phyloP scores from a whole-genome alignment of 1,139 yeast species.

The Hemisphaericaspora xylanilytica region DNA sequence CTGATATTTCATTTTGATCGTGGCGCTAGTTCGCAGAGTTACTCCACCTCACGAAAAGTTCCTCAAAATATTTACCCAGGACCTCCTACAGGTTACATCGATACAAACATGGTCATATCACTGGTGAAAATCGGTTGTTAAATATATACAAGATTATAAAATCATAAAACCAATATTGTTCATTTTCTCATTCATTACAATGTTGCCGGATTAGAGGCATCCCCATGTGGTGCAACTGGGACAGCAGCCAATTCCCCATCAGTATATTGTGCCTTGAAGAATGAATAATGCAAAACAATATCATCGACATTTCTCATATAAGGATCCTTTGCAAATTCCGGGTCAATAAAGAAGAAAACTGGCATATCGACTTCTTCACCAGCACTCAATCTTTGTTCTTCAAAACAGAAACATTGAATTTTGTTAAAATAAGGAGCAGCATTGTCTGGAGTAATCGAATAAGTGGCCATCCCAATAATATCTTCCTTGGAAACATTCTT shows the following conservation, averaged over 20 bases:
- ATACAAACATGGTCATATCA: too few species aligned
- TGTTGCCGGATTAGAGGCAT: neutral
- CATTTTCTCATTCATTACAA: neutral
- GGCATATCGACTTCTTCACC: constrained; percentile 99
- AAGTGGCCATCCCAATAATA: constrained; percentile 97
- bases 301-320: constrained; percentile 89
- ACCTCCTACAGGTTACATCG: too few species aligned
- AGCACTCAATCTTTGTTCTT: constrained; percentile 88
- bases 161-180: too few species aligned
- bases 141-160: neutral
- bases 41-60: too few species aligned
- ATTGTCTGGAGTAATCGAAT: constrained; percentile 93
- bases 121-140: too few species aligned
- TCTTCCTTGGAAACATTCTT: constrained; percentile 82
- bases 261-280: constrained; percentile 66
- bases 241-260: constrained; percentile 48
- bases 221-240: constrained; percentile 24
- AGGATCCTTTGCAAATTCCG: constrained; percentile 95
- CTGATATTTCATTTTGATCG: too few species aligned
- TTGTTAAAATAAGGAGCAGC: constrained; percentile 96
- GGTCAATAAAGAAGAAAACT: constrained; percentile 95
- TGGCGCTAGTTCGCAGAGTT: too few species aligned
- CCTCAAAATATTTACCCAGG: too few species aligned
- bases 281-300: constrained; percentile 86
- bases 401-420: constrained; percentile 97